Evolutionary conservation across 2,329 filamentous ascomycete species (phyloP).

Genomic region (Penicillium sp.): DNA sequence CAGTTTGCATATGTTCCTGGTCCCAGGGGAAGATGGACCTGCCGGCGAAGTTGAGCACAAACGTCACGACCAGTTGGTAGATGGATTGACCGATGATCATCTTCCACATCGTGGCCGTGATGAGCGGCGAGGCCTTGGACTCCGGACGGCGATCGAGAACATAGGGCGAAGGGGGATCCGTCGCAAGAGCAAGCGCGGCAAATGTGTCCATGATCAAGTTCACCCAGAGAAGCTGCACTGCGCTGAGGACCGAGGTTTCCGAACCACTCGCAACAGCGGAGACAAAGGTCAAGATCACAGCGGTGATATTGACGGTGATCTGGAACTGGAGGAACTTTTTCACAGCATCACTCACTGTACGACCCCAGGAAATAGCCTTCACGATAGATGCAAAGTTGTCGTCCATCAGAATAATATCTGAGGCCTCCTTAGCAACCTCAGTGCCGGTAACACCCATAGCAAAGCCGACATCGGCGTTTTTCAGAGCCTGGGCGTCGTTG

Average conservation of each 20-base stretch:
- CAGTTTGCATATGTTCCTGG: constrained; percentile 27
- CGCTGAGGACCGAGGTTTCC: constrained; percentile 56
- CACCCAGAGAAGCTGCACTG: constrained; percentile 63
- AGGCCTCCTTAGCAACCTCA: constrained; percentile 78
- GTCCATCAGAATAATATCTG: constrained; percentile 80
- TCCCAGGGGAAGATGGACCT: constrained; percentile 30
- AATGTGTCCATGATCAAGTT: constrained; percentile 67
- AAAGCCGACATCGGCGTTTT: constrained; percentile 75
- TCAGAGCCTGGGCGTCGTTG: constrained; percentile 75
- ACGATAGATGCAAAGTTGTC: constrained; percentile 85
- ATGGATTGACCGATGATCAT: constrained; percentile 43
- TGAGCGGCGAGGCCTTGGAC: constrained; percentile 41
- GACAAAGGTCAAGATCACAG: constrained; percentile 59
- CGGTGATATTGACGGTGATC: constrained; percentile 59
- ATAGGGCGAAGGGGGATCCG: constrained; percentile 54
- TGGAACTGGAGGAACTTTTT: constrained; percentile 62
- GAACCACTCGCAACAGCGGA: constrained; percentile 54
- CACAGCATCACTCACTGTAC: constrained; percentile 69
- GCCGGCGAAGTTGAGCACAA: constrained; percentile 44
- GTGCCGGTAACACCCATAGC: constrained; percentile 81
- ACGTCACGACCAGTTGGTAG: constrained; percentile 38
- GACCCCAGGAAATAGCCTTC: constrained; percentile 74
- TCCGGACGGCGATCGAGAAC: constrained; percentile 52
- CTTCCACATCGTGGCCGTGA: constrained; percentile 44
- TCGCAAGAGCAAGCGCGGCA: constrained; percentile 59